Base-by-base conservation (phyloP, 2,329 filamentous ascomycete genomes). In the Aspergillus terreus region DNA sequence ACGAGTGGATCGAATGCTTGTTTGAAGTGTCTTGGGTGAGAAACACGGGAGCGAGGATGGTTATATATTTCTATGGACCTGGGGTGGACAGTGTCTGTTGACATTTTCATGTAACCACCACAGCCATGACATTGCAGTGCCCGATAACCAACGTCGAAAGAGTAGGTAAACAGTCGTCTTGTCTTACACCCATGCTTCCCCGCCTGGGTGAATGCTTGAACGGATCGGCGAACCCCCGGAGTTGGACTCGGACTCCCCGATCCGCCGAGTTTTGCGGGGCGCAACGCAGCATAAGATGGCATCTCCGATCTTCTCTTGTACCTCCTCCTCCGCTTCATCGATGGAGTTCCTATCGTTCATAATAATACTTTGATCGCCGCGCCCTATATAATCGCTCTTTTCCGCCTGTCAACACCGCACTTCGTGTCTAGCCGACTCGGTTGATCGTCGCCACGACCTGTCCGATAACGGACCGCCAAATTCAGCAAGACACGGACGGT, bases 401-500 rank as follows among this genome's bases (percentile, higher is more conserved):
- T 4, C 15, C 19, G 6, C 38, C 38, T 17, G 6, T 21, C 15
- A 21, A 15, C 17, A 36, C 33, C 12, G 14, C 33, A 5, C 1
- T n/a, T n/a, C 33, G 15, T 15, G 14, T n/a, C 33, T 17, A 17
- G 15, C 33, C 10, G 33, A 36, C 33, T 23, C 35, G 17, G 38
- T 33, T 4, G 21, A 47, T 30, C 15, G 12, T 42, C 23, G 12
- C 15, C 17, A 23, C 21, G 17, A 14, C 30, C 40, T 12, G 19
- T 47, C 49, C 49, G 49, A 51, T 51, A 51, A 36, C 49, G 49
- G 44, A 43, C 44, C 38, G 14, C 23, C 10, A 43, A 46, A 21
- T 19, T 17, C n/a, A 42, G n/a, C 32, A n/a, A 44, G 41, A 21
- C 15, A n/a, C 41, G 11, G 9, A 27, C 25, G 5, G 4, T 2